Evolutionary conservation across 495 filamentous ascomycete species (phyloP).

Genomic region (Hypoxylon crocopeplum): DNA sequence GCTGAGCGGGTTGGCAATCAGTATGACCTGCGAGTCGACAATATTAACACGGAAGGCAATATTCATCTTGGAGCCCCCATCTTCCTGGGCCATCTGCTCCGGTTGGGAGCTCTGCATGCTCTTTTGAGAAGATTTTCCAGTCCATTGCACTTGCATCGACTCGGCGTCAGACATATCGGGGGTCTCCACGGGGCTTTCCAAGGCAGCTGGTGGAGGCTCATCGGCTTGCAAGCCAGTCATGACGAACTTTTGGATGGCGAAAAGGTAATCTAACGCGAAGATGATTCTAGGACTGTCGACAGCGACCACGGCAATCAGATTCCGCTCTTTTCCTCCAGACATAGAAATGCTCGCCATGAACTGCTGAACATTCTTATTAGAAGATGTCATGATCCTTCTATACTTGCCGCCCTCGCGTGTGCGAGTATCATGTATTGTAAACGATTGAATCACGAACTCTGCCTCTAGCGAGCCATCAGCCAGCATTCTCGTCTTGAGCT

Average conservation of each 20-base stretch:
- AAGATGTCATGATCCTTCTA: conserved; percentile 96
- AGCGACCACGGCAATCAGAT: conserved; percentile 89
- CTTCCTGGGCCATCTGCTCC: conserved; percentile 16
- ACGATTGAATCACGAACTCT: conserved; percentile 90
- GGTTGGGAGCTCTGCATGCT: conserved; percentile 4
- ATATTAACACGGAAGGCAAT: conserved; percentile 92
- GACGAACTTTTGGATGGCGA: conserved; percentile 84
- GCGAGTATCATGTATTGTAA: conserved; percentile 91
- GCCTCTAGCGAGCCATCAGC: conserved; percentile 92
- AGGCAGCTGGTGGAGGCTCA: conserved; percentile 59
- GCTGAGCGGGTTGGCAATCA: conserved; percentile 92
- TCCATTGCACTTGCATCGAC: conserved; percentile 49
- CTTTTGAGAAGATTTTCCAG: conserved; percentile 39
- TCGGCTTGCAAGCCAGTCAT: conserved; percentile 69
- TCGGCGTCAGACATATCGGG: conserved; percentile 68
- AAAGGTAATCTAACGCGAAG: conserved; percentile 92
- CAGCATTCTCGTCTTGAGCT: conserved; percentile 91
- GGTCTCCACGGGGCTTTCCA: conserved; percentile 62
- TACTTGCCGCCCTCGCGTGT: conserved; percentile 90
- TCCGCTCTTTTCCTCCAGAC: conserved; percentile 81
- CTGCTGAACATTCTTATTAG: conserved; percentile 91
- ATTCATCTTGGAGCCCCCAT: conserved; percentile 62
- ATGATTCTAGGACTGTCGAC: conserved; percentile 95
- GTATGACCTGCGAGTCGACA: conserved; percentile 93
- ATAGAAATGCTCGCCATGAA: conserved; percentile 98